Base-by-base conservation (phyloP, 2,329 filamentous ascomycete genomes). In the Fonsecaea pedrosoi region DNA sequence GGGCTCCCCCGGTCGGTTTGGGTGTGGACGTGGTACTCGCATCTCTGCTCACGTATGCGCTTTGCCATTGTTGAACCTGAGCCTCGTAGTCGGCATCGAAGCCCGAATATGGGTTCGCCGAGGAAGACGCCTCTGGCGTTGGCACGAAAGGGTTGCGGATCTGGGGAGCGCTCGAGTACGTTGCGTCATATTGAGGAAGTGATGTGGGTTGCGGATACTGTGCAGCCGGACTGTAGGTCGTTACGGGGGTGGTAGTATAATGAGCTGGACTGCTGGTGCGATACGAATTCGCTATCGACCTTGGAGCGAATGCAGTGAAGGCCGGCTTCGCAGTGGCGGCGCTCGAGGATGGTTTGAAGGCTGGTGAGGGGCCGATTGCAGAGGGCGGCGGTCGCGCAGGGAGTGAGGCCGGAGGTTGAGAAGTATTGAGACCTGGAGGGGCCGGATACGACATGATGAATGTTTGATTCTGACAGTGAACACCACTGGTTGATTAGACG, bases 1-100 rank as follows among this genome's bases (percentile, higher is more conserved):
- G 70, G 65, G 72, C 75, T 70, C 69, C 64, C 63, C 69, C 72
- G 59, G 76, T 60, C n/a, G 77, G 72, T 40, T 73, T 65, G 32
- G 63, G 32, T 37, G 65, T 69, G 35, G 64, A 65, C 25, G 73
- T 68, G 9, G 21, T 50, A 25, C 77, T 75, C 10, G 84, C 82
- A 58, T 90, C 89, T 73, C 86, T 89, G 58, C 84, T 85, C 70
- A 88, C 86, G 78, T 97, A 97, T 32, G 93, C 92, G 78, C 90
- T 94, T 79, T 96, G 93, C 92, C 94, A 97, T 78, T 96, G 92
- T 57, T 94, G 93, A 69, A 97, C 94, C 78, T 96, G 92, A 35
- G 92, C 92, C 65, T 95, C 92, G 82, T 92, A 90, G 72, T 97
- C 92, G 2, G 92, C 88, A 74, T 97, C 87, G 35, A 76, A 77